Evolutionary conservation across 1,139 yeast species (phyloP), one percentile per base, ranked within the genome.

Genomic region (Pichia sp.): DNA sequence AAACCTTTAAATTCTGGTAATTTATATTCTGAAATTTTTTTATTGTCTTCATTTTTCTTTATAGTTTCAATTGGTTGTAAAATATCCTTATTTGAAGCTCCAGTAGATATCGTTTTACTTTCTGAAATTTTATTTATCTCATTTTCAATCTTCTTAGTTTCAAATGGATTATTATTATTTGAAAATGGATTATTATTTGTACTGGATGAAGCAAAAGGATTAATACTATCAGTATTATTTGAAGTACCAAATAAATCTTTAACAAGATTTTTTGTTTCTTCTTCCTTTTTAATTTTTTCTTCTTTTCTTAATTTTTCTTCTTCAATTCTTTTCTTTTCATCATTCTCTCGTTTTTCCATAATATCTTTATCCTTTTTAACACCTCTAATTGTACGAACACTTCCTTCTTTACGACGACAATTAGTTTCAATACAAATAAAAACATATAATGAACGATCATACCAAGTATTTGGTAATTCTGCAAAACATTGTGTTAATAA

Each of bases 401-500:
- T 71, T 3, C 95, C 96, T 27, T 76, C 72, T 56, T 79, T 76
- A 53, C 85, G 73, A 42, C 84, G 75, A 63, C 97, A 92, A 8
- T 55, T 56, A 0, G 81, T 68, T 45, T 79, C 74, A 43, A 74
- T 70, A 67, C 98, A 92, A 2, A 81, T 81, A 65, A 90, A 85
- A 0, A 90, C 74, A 62, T 92, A 92, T 31, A 92, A 66, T 10
- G 81, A 81, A 50, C 98, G 75, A 59, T 89, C 97, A 62, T 89
- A 87, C 44, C 76, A 68, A n/a, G 81, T 74, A 37, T 75, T 76
- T 32, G 81, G 86, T 43, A 87, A 65, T 2, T 95, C 94, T 1
- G 96, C 84, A 66, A 75, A 83, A 2, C 92, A 84, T 64, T 92
- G 97, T 2, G 83, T 67, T 38, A 89, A 69, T 45, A 90, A 67